Conservation (phyloP, 148 eudicot genomes). For the Rhododendron henanense region DNA sequence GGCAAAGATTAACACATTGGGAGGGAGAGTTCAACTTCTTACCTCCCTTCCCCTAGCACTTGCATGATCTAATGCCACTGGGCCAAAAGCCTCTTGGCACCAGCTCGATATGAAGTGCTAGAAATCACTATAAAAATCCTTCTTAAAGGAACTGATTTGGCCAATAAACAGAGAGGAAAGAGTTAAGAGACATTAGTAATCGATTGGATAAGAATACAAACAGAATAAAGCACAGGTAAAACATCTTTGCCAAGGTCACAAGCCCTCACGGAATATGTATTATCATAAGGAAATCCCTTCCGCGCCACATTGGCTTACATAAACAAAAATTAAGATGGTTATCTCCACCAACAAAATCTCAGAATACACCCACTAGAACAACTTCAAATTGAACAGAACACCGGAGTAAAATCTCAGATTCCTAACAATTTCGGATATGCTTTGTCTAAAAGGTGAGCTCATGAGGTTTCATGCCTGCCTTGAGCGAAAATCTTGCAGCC, state of each 20-base stretch:
- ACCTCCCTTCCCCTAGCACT: too few relatives aligned
- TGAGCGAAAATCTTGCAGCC: constrained; percentile 64
- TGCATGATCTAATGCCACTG: too few relatives aligned
- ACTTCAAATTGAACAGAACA: constrained; percentile 3
- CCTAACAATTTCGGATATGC: background rate
- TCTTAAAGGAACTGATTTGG: background rate
- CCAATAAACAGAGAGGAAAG: background rate
- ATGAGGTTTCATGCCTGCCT: constrained; percentile 73
- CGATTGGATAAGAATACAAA: too few relatives aligned
- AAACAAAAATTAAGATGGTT: constrained; percentile 7
- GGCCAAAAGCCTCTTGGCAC: too few relatives aligned
- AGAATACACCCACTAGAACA: constrained; percentile 3
- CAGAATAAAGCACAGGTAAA: background rate
- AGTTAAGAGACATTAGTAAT: background rate
- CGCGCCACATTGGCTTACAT: background rate
- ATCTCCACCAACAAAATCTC: background rate
- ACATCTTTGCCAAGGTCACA: too few relatives aligned
- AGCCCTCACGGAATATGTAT: background rate
- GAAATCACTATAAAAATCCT: background rate
- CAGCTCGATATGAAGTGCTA: background rate
- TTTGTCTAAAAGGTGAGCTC: constrained; percentile 51
- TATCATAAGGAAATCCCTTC: background rate
- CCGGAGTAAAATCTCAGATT: background rate
- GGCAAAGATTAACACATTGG: too few relatives aligned
- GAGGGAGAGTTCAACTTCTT: too few relatives aligned